These are phyloP conservation scores for Hypoxylon intermedium DNA, from an alignment of 495 filamentous ascomycete species.

Conservation along the genomic window DNA sequence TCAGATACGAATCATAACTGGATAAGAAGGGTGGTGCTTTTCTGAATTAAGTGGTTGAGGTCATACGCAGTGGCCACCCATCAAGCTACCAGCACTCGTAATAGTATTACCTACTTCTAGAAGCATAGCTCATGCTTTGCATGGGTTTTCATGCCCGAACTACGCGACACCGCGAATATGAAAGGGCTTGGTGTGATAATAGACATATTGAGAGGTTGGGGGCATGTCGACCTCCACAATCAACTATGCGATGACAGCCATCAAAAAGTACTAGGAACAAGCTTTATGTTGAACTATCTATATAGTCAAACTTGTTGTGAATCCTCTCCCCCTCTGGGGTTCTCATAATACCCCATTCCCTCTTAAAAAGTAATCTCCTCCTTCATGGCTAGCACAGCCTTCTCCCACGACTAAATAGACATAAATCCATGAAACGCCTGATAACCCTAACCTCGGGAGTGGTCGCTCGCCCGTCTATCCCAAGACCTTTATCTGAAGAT, in stretches of 20 bases:
- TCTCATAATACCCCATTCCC: background rate
- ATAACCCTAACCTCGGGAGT: background rate
- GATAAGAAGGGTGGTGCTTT: too few species aligned
- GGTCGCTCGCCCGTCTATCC: slow-evolving; percentile 11
- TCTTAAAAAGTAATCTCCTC: background rate
- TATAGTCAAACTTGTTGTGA: slow-evolving; percentile 6
- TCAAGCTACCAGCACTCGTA: too few species aligned
- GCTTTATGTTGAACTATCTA: slow-evolving; percentile 14
- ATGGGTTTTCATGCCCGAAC: too few species aligned
- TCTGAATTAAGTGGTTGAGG: too few species aligned
- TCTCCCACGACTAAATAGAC: background rate
- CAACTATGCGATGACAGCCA: slow-evolving; percentile 18
- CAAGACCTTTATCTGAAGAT: slow-evolving; percentile 4
- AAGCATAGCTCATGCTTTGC: too few species aligned
- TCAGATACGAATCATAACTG: too few species aligned
- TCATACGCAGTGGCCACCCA: too few species aligned
- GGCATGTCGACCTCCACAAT: slow-evolving; percentile 46
- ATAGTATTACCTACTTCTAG: too few species aligned
- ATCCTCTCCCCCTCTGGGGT: background rate
- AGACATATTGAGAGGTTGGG: too few species aligned
- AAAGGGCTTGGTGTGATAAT: too few species aligned
- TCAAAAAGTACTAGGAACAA: slow-evolving; percentile 1
- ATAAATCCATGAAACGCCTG: background rate
- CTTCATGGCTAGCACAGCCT: background rate
- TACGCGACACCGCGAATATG: too few species aligned